phyloP scores from a whole-genome alignment of 1,284 basidiomycete species.

The Afroboletus lepidellus region DNA sequence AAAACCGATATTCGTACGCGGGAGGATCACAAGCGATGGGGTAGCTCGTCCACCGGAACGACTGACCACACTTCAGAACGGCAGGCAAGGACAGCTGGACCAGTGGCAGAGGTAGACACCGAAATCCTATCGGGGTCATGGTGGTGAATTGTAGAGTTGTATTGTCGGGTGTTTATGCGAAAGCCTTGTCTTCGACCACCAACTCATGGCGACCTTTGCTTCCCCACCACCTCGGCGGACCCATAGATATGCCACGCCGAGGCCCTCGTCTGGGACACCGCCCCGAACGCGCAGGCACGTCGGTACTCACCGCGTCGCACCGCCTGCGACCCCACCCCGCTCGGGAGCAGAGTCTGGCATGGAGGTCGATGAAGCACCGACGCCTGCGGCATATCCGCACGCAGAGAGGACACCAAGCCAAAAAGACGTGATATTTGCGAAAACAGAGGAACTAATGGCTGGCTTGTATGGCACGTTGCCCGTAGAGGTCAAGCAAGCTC shows the following conservation, averaged over 20 bases:
- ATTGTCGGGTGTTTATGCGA: constrained; percentile 15
- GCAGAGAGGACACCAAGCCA: constrained; percentile 26
- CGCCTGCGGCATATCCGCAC: constrained; percentile 29
- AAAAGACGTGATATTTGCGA: constrained; percentile 60
- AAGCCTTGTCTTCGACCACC: constrained; percentile 8
- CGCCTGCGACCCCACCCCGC: constrained; percentile 31
- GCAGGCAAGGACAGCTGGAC: constrained; percentile 67
- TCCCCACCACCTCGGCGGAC: constrained; percentile 50
- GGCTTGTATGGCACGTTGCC: constrained; percentile 69
- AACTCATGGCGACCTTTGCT: constrained; percentile 29
- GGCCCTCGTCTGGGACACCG: constrained; percentile 38
- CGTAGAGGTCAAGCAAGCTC: constrained; percentile 67
- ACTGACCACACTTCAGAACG: constrained; percentile 78
- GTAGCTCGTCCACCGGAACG: constrained; percentile 73
- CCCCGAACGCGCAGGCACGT: constrained; percentile 30
- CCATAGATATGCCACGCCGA: constrained; percentile 38
- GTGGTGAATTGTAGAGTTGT: constrained; percentile 1
- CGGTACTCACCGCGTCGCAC: constrained; percentile 24
- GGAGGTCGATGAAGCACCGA: constrained; percentile 62
- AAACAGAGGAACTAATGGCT: constrained; percentile 69
- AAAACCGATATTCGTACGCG: constrained; percentile 68
- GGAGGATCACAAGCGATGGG: constrained; percentile 21
- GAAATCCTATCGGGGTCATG: constrained; percentile 44
- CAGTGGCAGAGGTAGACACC: constrained; percentile 56
- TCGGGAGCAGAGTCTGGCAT: constrained; percentile 48